Evolutionary conservation across 257 asterid species (phyloP).

Genomic region (Solanum megistacrolobum): DNA sequence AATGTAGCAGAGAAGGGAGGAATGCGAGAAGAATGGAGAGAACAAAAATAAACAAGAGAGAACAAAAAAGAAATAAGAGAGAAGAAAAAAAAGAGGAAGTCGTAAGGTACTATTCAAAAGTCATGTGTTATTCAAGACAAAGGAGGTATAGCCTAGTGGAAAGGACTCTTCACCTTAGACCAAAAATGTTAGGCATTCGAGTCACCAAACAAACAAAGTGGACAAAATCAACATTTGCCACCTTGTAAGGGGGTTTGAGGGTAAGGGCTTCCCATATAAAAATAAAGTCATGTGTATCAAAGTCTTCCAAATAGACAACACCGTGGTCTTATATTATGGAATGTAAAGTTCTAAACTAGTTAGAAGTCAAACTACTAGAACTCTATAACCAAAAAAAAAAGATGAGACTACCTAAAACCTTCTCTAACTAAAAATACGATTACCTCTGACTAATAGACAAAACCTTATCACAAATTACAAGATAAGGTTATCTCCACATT

Average conservation of each 20-base stretch:
- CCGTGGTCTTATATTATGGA: background rate
- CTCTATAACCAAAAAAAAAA: background rate
- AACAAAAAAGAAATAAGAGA: background rate
- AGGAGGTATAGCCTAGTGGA: background rate
- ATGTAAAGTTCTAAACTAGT: background rate
- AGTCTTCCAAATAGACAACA: background rate
- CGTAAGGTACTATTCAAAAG: background rate
- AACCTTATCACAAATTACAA: background rate
- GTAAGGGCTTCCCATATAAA: background rate
- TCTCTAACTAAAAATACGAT: background rate
- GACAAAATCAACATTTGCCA: background rate
- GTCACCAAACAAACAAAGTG: background rate
- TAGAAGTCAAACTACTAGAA: background rate
- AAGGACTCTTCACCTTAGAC: background rate
- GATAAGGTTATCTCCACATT: background rate
- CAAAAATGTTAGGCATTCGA: background rate
- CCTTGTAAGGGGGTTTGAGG: background rate
- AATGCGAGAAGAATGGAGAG: background rate
- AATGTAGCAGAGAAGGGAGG: background rate
- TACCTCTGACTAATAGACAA: background rate
- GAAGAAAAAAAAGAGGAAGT: background rate
- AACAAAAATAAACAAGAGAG: background rate
- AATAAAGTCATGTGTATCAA: background rate
- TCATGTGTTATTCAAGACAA: background rate
- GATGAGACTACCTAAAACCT: background rate